Conservation (phyloP, 2,329 filamentous ascomycete genomes). For the Talaromyces sp. region DNA sequence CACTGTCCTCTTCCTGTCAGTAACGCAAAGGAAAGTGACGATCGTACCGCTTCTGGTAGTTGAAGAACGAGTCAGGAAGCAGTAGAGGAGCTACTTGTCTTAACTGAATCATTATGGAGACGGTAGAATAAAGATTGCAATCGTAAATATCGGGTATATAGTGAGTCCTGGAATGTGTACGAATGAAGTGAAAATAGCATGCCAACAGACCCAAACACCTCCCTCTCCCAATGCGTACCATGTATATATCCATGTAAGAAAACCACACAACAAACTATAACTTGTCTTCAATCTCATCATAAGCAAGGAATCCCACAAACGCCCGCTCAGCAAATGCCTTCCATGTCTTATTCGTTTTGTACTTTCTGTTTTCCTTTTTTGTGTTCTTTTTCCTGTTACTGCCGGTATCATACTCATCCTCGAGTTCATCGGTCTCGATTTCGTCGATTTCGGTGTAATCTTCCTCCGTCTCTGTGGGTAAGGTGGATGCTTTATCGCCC, state of each 20-base stretch:
- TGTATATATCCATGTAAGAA: neutral
- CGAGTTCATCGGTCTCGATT: slow-evolving; percentile 14
- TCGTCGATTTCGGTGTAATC: neutral
- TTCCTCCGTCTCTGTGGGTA: neutral
- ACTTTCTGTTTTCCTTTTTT: slow-evolving; percentile 50
- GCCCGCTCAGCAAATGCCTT: slow-evolving; percentile 72
- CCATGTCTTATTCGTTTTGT: slow-evolving; percentile 64
- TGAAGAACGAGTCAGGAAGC: neutral
- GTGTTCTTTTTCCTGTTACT: slow-evolving; percentile 46
- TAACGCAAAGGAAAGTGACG: neutral
- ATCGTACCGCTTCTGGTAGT: neutral
- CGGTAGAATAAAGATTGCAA: neutral
- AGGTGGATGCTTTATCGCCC: slow-evolving; percentile 10
- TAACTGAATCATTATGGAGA: too few species aligned
- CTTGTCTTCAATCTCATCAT: slow-evolving; percentile 57
- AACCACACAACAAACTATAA: neutral
- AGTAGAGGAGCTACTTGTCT: neutral
- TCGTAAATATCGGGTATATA: slow-evolving; percentile 5
- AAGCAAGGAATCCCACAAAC: slow-evolving; percentile 70
- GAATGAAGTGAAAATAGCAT: neutral
- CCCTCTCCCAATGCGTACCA: neutral
- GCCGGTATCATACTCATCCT: slow-evolving; percentile 31
- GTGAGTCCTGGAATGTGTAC: neutral
- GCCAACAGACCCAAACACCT: neutral
- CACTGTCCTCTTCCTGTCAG: too few species aligned